Evolutionary conservation across 306 rosid species (phyloP).

Genomic region (Gillenia trifoliata): DNA sequence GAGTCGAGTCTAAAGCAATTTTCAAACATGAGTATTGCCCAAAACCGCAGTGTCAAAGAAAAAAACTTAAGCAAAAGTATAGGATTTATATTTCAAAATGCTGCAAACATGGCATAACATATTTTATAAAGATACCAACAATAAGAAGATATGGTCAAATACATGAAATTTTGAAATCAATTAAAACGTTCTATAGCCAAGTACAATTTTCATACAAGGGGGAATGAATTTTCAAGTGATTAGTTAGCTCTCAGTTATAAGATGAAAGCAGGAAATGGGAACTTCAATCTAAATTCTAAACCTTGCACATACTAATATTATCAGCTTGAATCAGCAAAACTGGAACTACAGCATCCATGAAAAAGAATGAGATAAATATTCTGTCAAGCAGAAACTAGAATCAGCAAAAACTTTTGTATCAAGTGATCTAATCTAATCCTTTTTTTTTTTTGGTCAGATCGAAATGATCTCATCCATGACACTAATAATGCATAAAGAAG

Average conservation of each 20-base stretch:
- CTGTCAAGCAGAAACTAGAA: constrained; percentile 1
- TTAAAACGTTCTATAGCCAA: neutral
- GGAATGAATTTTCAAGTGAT: constrained; percentile 1
- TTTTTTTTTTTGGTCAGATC: neutral
- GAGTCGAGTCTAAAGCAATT: constrained; percentile 6
- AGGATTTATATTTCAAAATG: neutral
- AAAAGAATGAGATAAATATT: neutral
- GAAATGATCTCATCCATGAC: neutral
- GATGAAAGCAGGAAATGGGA: neutral
- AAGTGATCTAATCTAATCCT: neutral
- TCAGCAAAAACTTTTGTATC: neutral
- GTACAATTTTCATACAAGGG: neutral
- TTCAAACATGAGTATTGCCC: neutral
- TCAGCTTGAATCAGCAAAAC: neutral
- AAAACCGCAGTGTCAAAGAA: neutral
- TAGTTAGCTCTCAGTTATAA: neutral
- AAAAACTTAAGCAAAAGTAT: neutral
- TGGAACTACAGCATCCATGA: neutral
- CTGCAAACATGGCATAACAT: neutral
- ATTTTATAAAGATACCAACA: neutral
- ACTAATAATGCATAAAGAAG: neutral
- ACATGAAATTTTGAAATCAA: neutral
- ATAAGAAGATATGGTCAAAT: neutral
- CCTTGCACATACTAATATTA: neutral
- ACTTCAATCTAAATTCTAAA: neutral